Percentiles rank a stretch among this genome's conserved stretches.
Conservation (phyloP, 192 early-diverging fungal species). For the Gryganskiella cystojenkinii region DNA sequence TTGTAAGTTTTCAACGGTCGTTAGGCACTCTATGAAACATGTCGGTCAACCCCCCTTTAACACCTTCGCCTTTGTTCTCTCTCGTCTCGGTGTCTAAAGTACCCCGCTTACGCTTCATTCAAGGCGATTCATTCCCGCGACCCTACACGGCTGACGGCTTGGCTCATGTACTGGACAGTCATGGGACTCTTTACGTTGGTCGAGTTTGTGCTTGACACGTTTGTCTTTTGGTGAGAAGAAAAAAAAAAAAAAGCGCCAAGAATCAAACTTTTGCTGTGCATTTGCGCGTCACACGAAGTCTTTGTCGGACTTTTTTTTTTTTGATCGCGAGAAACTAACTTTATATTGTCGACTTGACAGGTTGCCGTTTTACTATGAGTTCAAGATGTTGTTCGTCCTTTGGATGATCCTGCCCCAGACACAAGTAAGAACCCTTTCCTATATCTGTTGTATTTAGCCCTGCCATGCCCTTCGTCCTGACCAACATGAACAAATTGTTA, state of each 20-base stretch:
- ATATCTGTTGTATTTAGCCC: not conserved
- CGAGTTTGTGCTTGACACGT: slow-evolving; percentile 42
- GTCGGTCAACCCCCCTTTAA: not conserved
- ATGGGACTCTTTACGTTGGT: slow-evolving; percentile 44
- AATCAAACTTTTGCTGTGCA: not conserved
- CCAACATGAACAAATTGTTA: not conserved
- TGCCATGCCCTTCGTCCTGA: not conserved
- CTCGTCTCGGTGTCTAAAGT: slow-evolving; percentile 8
- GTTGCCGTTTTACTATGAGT: slow-evolving; percentile 51
- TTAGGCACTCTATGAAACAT: not conserved
- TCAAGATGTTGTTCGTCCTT: slow-evolving; percentile 39
- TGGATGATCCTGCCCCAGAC: slow-evolving; percentile 53
- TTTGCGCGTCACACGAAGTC: no score
- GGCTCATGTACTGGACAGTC: slow-evolving; percentile 53
- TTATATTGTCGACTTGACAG: slow-evolving; percentile 10
- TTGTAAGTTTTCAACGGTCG: slow-evolving; percentile 11
- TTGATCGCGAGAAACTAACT: not conserved
- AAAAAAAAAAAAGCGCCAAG: not conserved
- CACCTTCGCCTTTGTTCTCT: not conserved
- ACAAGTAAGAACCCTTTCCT: slow-evolving; percentile 14
- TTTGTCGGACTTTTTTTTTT: no score
- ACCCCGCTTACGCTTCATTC: slow-evolving; percentile 51
- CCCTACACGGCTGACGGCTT: slow-evolving; percentile 34
- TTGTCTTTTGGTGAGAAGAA: slow-evolving; percentile 37
- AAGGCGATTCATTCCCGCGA: slow-evolving; percentile 40